Evolutionary conservation across 2,329 filamentous ascomycete species (phyloP).

Genomic region (Apiospora saccharicola): DNA sequence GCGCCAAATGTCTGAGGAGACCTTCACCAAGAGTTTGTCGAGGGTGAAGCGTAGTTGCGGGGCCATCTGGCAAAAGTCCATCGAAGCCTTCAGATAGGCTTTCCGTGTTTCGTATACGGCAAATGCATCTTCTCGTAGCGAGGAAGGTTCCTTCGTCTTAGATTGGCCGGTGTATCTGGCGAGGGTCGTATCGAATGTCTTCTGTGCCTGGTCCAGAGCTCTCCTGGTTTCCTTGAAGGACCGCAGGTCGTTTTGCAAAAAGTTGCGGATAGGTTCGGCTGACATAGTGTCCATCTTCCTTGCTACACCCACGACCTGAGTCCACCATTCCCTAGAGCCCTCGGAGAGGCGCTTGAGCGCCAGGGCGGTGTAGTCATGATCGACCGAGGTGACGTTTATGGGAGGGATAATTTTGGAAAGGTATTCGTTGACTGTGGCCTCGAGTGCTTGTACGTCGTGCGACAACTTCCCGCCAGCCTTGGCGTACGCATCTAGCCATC

Average conservation of each 20-base stretch:
- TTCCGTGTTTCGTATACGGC: conserved; percentile 92
- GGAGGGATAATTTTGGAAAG: conserved; percentile 79
- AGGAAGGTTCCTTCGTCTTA: conserved; percentile 92
- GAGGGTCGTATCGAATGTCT: conserved; percentile 82
- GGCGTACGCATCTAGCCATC: conserved; percentile 79
- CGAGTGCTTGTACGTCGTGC: conserved; percentile 74
- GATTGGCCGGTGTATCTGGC: conserved; percentile 84
- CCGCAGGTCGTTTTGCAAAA: conserved; percentile 80
- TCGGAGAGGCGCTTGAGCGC: conserved; percentile 87
- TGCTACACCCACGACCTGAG: conserved; percentile 73
- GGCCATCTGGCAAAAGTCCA: conserved; percentile 91
- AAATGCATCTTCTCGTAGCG: conserved; percentile 93
- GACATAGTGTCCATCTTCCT: conserved; percentile 80
- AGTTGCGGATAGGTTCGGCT: conserved; percentile 81
- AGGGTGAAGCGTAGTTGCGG: conserved; percentile 85
- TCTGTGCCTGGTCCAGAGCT: conserved; percentile 80
- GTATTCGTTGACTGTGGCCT: conserved; percentile 80
- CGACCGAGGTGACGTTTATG: conserved; percentile 78
- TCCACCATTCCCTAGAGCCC: conserved; percentile 88
- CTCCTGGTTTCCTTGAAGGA: conserved; percentile 86
- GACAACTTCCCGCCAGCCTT: conserved; percentile 62
- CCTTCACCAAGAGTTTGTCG: conserved; percentile 84
- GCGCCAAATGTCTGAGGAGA: conserved; percentile 87
- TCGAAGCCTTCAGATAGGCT: conserved; percentile 86
- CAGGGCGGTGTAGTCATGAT: conserved; percentile 93